These are phyloP conservation scores for Saccharomycopsis guyanensis DNA, from an alignment of 805 yeast species.

Conservation along the genomic window DNA sequence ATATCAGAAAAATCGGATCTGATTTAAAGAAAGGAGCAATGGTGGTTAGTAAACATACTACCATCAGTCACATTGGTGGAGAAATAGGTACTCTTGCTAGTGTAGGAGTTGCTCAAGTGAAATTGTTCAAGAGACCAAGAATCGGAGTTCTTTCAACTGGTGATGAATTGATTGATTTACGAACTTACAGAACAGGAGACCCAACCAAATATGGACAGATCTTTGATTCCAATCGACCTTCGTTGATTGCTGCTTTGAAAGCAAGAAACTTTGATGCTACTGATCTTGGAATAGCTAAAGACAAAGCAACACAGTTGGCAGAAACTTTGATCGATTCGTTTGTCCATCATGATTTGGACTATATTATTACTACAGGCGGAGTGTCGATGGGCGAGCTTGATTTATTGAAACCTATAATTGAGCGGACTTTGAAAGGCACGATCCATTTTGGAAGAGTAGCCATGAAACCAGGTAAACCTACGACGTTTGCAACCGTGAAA, in stretches of 20 bases:
- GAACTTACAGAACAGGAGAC: constrained; percentile 9
- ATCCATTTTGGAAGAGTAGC: constrained; percentile 48
- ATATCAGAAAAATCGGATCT: constrained; percentile 41
- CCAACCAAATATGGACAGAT: constrained; percentile 35
- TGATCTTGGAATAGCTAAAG: constrained; percentile 46
- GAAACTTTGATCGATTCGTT: constrained; percentile 26
- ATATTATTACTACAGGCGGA: constrained; percentile 46
- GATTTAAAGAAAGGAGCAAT: constrained; percentile 36
- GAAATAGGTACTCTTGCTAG: constrained; percentile 43
- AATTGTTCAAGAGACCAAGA: constrained; percentile 35
- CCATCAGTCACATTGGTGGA: constrained; percentile 37
- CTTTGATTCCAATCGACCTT: constrained; percentile 44
- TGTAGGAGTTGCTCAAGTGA: constrained; percentile 34
- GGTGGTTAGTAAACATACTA: constrained; percentile 31
- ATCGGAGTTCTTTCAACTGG: constrained; percentile 47
- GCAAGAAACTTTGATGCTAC: constrained; percentile 32
- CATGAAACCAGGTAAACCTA: constrained; percentile 57
- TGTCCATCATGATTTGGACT: constrained; percentile 29
- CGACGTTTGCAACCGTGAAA: constrained; percentile 43
- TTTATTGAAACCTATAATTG: constrained; percentile 42
- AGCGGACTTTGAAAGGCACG: constrained; percentile 32
- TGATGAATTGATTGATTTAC: constrained; percentile 38
- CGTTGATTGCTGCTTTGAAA: constrained; percentile 32
- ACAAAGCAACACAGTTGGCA: constrained; percentile 28
- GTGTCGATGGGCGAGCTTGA: constrained; percentile 55